Evolutionary conservation across 148 eudicot genomes (phyloP).

Genomic region (Gaultheria prostrata): DNA sequence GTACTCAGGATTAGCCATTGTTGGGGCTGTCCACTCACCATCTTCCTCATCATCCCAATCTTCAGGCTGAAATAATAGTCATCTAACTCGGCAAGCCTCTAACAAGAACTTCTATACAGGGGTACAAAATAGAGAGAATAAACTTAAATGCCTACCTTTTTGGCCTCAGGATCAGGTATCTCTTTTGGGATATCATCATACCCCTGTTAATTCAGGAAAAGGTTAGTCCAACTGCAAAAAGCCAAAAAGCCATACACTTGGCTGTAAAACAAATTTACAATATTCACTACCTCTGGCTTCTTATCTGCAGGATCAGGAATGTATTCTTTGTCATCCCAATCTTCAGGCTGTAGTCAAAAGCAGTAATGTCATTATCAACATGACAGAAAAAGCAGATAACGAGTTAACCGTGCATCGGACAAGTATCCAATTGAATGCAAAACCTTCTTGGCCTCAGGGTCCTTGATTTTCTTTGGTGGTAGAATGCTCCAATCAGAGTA

Average conservation of each 20-base stretch:
- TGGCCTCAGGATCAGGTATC: conserved; percentile 79
- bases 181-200: conserved; percentile 96
- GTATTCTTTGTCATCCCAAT: conserved; percentile 94
- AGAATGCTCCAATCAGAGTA: conserved; percentile 83
- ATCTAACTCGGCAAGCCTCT: conserved; percentile 6
- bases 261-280: background rate
- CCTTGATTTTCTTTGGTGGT: conserved; percentile 87
- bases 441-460: conserved; percentile 89
- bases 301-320: conserved; percentile 95
- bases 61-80: conserved; percentile 64
- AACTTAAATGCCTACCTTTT: conserved; percentile 53
- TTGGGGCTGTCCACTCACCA: conserved; percentile 97
- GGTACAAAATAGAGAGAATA: background rate
- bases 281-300: conserved; percentile 70
- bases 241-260: background rate
- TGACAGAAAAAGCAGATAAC: background rate
- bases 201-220: conserved; percentile 38
- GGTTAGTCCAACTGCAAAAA: background rate
- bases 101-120: background rate
- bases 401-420: background rate
- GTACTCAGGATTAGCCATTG: conserved; percentile 91
- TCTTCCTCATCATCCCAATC: conserved; percentile 99
- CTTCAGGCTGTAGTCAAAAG: conserved; percentile 69
- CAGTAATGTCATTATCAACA: conserved; percentile 11
- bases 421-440: background rate